Base-by-base conservation (phyloP, 306 rosid species). In the Pyrus betulifolia region DNA sequence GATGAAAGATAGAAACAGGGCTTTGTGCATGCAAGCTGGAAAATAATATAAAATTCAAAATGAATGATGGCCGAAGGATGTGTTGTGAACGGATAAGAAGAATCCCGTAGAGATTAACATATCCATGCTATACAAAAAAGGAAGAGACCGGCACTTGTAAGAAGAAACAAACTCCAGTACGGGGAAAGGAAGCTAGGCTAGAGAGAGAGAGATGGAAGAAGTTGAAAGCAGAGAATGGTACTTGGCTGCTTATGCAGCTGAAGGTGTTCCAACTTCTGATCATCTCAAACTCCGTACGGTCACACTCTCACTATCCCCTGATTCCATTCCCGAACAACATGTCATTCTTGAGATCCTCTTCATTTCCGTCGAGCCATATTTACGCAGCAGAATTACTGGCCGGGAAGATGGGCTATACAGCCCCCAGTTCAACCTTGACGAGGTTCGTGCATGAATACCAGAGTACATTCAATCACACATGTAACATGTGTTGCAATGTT, bases 171-270 rank as follows among this genome's bases (percentile, higher is more conserved):
- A 7, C 19, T 8, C 38, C 22, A 18, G 58, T 46, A 46, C 52
- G 3, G 13, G 52, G 8, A 6, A 2, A 35, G 38, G 38, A 35
- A 35, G 38, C 38, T 35, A 35, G 38, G 38, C 38, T 33, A 4
- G 33, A 30, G 4, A 57, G 62, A n/a, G 62, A 57, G 62, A 70
- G 17, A 59, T 22, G 6, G n/a, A 42, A 5, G 45, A 44, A 23
- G 82, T 88, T 11, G 80, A 86, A 71, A 88, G 83, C 83, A 76
- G 33, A 80, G 96, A 88, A 71, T 90, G 91, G 92, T 86, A 85
- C 85, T 30, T 90, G 61, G 83, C 87, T 1, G 80, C 83, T 1
- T 83, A 83, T 30, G 82, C 86, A n/a, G 52, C 86, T 0, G 46
- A 86, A 13, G 90, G 95, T 38, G 81, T 86, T 76, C 95, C 92